Evolutionary conservation across 2,329 filamentous ascomycete species (phyloP), one percentile per base, ranked within the genome.

Genomic region (Botrytis elliptica): DNA sequence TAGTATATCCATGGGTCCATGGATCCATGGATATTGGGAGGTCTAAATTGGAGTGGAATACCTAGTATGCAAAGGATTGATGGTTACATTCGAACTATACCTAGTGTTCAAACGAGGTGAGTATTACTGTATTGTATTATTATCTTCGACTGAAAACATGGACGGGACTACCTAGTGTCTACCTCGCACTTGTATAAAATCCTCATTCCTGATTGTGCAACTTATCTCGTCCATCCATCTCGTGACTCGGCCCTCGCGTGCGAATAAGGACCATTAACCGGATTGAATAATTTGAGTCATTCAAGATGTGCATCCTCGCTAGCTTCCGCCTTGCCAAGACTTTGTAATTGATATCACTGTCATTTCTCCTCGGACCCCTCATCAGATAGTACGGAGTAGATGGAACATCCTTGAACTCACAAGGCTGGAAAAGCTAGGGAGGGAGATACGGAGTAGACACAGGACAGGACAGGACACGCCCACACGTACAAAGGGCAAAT

Each of bases 281-380:
- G 9, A 44, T 22, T 20, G 36, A 42, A 22, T 64, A 44, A 29
- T 33, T 44, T 29, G 60, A 63, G 60, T 63, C 62, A 64, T 64
- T 29, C 62, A 33, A 52, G 25, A 14, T 22, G 12, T n/a, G 6
- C 22, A 14, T 3, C 20, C 40, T 55, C 52, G 25, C n/a, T 52
- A 52, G 46, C 33, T 20, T n/a, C 44, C 65, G 65, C 65, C 46
- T 52, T 67, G 65, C 65, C 65, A 67, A 67, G 65, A 38, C 14
- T 9, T 3, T 33, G 16, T 5, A 38, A 67, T n/a, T 16, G 22
- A n/a, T 38, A 67, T 38, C 25, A 16, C 49, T 40, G 38, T 55
- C n/a, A 22, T 65, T 29, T 65, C 62, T 52, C 46, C 65, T 67
- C 65, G 65, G 65, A 55, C 36, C 65, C 33, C 49, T 66, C 52